phyloP scores from a whole-genome alignment of 306 rosid genomes.

The Castanea crenata region DNA sequence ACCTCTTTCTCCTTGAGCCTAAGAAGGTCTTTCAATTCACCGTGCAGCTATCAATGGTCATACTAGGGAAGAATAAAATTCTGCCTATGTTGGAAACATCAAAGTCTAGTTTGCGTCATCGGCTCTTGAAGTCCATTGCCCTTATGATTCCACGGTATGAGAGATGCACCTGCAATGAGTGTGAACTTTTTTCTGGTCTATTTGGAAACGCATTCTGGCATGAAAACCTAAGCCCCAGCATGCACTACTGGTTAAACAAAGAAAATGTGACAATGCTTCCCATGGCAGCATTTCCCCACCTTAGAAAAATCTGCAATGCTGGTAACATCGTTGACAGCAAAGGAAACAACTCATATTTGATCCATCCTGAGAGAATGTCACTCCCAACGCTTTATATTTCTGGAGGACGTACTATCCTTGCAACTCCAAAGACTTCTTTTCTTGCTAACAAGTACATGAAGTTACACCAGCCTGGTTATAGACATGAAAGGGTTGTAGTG shows the following conservation, averaged over 20 bases:
- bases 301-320: slow-evolving; percentile 27
- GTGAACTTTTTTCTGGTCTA: slow-evolving; percentile 36
- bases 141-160: slow-evolving; percentile 27
- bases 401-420: slow-evolving; percentile 24
- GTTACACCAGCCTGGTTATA: slow-evolving; percentile 32
- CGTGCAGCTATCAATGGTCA: slow-evolving; percentile 33
- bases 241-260: slow-evolving; percentile 32
- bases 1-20: not conserved
- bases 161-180: slow-evolving; percentile 39
- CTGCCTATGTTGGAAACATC: slow-evolving; percentile 29
- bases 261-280: slow-evolving; percentile 29
- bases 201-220: slow-evolving; percentile 40
- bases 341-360: slow-evolving; percentile 28
- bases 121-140: slow-evolving; percentile 21
- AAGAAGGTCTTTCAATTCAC: not conserved
- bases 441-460: slow-evolving; percentile 37
- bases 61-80: slow-evolving; percentile 29
- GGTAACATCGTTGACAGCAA: slow-evolving; percentile 29
- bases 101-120: slow-evolving; percentile 17
- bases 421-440: slow-evolving; percentile 32
- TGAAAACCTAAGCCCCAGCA: slow-evolving; percentile 23
- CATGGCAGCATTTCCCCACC: slow-evolving; percentile 38
- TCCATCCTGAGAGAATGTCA: slow-evolving; percentile 35
- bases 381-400: slow-evolving; percentile 30
- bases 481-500: slow-evolving; percentile 31